Conservation (phyloP, 306 rosid genomes). For the Quercus variabilis region DNA sequence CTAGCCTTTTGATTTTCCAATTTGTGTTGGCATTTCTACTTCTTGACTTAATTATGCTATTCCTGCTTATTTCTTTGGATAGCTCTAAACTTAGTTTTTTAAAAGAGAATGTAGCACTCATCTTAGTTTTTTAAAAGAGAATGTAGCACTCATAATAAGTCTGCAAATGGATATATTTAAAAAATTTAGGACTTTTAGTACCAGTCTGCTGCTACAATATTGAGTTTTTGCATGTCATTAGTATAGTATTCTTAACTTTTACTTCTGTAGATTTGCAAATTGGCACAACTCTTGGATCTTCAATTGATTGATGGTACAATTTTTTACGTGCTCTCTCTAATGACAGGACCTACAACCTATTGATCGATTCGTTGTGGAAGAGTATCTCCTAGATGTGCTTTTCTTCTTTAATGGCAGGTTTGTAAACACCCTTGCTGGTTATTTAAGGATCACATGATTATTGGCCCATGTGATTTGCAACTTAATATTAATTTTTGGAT, state of each 20-base stretch:
- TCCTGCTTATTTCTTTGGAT: not conserved
- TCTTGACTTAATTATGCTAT: not conserved
- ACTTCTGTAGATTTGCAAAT: not conserved
- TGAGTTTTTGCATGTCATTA: not conserved
- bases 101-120: not conserved
- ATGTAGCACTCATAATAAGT: not conserved
- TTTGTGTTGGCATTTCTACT: not conserved
- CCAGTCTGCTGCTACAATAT: not conserved
- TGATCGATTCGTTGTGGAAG: constrained; percentile 93
- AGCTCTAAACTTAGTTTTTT: not conserved
- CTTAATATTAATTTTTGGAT: not conserved
- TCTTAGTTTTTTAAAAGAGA: not conserved
- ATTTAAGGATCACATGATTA: not conserved
- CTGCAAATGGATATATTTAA: not conserved
- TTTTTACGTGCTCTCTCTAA: constrained; percentile 11
- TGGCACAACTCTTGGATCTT: not conserved
- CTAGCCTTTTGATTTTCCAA: too few relatives aligned
- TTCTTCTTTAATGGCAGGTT: constrained; percentile 97
- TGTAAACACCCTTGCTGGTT: constrained; percentile 30
- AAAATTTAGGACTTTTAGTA: not conserved
- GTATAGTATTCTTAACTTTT: not conserved
- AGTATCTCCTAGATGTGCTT: constrained; percentile 94
- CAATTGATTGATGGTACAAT: constrained; percentile 8
- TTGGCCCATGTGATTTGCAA: not conserved
- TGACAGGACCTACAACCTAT: constrained; percentile 91